Conservation (phyloP, 768 basidiomycete species). For the Amanita polypyramis region DNA sequence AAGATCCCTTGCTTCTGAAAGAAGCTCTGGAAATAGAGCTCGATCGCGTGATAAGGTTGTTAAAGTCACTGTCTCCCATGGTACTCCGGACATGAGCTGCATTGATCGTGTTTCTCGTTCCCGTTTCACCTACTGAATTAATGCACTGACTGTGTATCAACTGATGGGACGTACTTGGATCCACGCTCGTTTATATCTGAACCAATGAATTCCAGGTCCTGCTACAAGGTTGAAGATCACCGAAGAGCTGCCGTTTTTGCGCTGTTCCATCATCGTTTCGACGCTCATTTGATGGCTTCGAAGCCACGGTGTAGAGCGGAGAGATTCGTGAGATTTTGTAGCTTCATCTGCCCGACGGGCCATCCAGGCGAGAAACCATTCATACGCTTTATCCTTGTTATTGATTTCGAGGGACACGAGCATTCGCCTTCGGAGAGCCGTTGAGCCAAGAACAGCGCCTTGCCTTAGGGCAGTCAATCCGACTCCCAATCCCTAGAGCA, state of each 20-base stretch:
- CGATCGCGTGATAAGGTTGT: conserved; percentile 89
- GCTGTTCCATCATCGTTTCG: conserved; percentile 82
- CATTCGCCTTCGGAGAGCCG: conserved; percentile 76
- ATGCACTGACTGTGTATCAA: conserved; percentile 3
- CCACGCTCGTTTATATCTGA: conserved; percentile 87
- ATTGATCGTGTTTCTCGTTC: conserved; percentile 91
- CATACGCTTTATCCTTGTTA: conserved; percentile 89
- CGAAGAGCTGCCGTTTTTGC: conserved; percentile 84
- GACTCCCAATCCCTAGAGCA: conserved; percentile 76
- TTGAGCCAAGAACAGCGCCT: conserved; percentile 55
- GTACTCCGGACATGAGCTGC: conserved; percentile 82
- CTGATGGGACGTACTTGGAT: conserved; percentile 62
- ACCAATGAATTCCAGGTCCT: conserved; percentile 90
- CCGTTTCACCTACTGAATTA: conserved; percentile 64
- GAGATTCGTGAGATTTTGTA: conserved; percentile 15
- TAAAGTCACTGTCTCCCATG: conserved; percentile 95
- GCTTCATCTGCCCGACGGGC: conserved; percentile 45
- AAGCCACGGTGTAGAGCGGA: conserved; percentile 35
- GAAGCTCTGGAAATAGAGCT: conserved; percentile 63
- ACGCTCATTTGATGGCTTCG: conserved; percentile 91
- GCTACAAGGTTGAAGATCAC: conserved; percentile 91
- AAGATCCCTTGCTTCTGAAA: conserved; percentile 83
- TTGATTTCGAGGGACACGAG: conserved; percentile 94
- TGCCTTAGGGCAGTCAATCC: conserved; percentile 69
- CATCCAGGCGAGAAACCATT: conserved; percentile 98